phyloP scores from a whole-genome alignment of 768 basidiomycete genomes.

The Psilocybe azurescens region DNA sequence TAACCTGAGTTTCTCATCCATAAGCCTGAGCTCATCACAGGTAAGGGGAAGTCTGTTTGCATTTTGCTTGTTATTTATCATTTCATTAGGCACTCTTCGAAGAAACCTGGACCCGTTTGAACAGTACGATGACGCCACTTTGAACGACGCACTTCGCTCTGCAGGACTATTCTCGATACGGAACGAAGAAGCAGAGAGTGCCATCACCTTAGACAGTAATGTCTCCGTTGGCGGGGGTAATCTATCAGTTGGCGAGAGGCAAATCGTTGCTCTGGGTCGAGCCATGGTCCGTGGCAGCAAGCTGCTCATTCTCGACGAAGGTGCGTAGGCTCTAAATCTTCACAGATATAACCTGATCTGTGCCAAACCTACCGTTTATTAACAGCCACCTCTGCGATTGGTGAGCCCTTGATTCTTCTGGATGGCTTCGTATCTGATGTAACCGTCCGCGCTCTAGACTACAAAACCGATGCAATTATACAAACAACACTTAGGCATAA shows the following conservation, averaged over 20 bases:
- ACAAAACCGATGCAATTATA: conserved; percentile 69
- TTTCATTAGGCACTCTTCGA: conserved; percentile 52
- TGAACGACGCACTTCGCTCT: conserved; percentile 45
- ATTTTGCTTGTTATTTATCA: not conserved
- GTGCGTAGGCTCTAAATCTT: conserved; percentile 29
- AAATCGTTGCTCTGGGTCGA: conserved; percentile 69
- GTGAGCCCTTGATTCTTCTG: conserved; percentile 39
- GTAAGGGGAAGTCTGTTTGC: conserved; percentile 1
- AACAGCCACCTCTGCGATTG: conserved; percentile 50
- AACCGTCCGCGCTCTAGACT: conserved; percentile 36
- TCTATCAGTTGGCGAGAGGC: conserved; percentile 77
- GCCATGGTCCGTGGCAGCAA: conserved; percentile 64
- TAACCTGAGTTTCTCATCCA: not conserved
- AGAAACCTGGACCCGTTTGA: conserved; percentile 70
- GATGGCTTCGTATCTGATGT: conserved; percentile 26
- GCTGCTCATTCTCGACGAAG: conserved; percentile 68
- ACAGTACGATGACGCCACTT: conserved; percentile 52
- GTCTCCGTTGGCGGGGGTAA: conserved; percentile 65
- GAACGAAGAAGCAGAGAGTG: conserved; percentile 48
- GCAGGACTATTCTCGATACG: conserved; percentile 44
- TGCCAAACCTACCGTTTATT: not conserved
- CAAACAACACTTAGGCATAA: conserved; percentile 71
- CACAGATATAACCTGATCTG: conserved; percentile 28
- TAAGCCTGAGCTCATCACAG: conserved; percentile 22
- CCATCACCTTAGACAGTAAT: conserved; percentile 48